Evolutionary conservation across 805 yeast species (phyloP).

Genomic region (Phaffomyces thermotolerans): DNA sequence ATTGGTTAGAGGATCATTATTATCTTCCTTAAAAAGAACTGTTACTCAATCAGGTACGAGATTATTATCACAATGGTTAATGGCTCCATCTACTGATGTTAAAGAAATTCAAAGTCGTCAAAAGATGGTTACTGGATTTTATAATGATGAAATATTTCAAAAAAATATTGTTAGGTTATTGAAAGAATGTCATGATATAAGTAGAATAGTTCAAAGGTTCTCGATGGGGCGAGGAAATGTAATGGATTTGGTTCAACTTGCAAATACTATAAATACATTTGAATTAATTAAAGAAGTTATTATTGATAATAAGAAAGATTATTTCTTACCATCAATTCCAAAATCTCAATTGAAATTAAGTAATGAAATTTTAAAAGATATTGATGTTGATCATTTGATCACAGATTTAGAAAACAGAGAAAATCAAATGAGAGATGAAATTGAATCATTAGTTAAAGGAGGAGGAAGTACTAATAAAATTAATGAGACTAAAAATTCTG

Average conservation of each 20-base stretch:
- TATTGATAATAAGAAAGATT: conserved; percentile 13
- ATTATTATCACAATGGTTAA: conserved; percentile 71
- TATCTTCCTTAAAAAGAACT: conserved; percentile 65
- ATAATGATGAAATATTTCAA: conserved; percentile 24
- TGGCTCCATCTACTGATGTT: conserved; percentile 65
- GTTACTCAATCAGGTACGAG: conserved; percentile 79
- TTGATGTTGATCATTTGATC: conserved; percentile 32
- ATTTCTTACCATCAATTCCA: conserved; percentile 23
- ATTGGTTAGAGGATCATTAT: conserved; percentile 58
- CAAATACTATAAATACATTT: conserved; percentile 32
- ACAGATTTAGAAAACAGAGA: conserved; percentile 4
- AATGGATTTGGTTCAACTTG: conserved; percentile 36
- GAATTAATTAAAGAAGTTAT: conserved; percentile 23
- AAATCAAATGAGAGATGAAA: conserved; percentile 1
- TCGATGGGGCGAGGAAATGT: conserved; percentile 43
- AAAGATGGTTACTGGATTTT: conserved; percentile 38
- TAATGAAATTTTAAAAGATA: conserved; percentile 31
- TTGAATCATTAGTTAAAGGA: conserved; percentile 1
- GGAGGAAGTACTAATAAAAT: not conserved
- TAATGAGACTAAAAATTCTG: too few species aligned
- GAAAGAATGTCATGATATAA: conserved; percentile 46
- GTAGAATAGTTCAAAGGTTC: conserved; percentile 50
- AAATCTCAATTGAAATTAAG: conserved; percentile 36
- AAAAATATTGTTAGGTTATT: conserved; percentile 30
- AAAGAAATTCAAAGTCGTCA: conserved; percentile 52